Evolutionary conservation across 192 early-diverging fungal species (phyloP), one percentile per base, ranked within the genome.

Genomic region (Coemansia sp.): DNA sequence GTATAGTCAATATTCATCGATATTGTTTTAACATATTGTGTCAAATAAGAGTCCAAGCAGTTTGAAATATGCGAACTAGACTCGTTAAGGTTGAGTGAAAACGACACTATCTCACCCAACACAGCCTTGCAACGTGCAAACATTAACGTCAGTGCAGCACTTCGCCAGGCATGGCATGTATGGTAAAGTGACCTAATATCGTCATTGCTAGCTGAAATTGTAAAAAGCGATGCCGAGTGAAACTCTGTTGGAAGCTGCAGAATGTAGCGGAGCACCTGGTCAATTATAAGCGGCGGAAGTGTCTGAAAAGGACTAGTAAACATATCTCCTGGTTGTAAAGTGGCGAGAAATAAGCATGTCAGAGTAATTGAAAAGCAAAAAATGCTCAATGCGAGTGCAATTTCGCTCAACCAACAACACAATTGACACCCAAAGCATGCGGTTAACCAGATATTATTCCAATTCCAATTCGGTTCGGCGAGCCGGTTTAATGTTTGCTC

Each of bases 11-110:
- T 32, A 17, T 11, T 38, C 14, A 29, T 29, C 5, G 25, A 32
- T 27, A 57, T 57, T 32, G 54, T 57, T 57, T 57, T 57, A 2
- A 57, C 54, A 57, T 57, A 57, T 5, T 14, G 24, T n/a, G 54
- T 10, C 14, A 57, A n/a, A 57, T 57, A n/a, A 11, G 54, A 21
- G 12, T 23, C 54, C 27, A 57, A 29, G 54, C 54, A 32, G 54
- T 57, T 57, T 25, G 29, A n/a, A 12, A 57, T 38, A 4, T 15
- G 54, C 10, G 54, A 29, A n/a, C 22, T 38, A 29, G 25, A 32
- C 7, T 57, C 32, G 27, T 57, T 57, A 14, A 57, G 14, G 23
- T 35, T 57, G 54, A 57, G 32, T 5, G 25, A 15, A n/a, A 57
- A 57, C 9, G 54, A 29, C 29, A 35, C 29, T 7, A 2, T 27